phyloP scores from a whole-genome alignment of 805 yeast genomes.

The Saccharomycopsis microspora region DNA sequence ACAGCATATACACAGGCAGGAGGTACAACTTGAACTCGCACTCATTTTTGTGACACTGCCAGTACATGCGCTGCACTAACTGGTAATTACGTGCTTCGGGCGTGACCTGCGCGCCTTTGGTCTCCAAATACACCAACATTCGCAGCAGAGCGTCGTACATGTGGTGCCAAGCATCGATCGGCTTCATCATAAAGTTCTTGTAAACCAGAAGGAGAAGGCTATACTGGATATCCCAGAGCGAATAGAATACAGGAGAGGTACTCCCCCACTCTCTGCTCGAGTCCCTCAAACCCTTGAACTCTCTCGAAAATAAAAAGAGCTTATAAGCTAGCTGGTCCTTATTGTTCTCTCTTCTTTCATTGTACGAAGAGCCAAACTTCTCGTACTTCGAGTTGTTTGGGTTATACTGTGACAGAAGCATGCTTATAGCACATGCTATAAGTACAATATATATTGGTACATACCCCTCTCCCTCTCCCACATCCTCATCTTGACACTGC shows the following conservation, averaged over 20 bases:
- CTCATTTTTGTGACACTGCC: constrained; percentile 16
- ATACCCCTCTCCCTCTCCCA: neutral
- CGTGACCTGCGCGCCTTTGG: neutral
- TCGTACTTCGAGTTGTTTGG: constrained; percentile 5
- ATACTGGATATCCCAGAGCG: constrained; percentile 15
- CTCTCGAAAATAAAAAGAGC: constrained; percentile 7
- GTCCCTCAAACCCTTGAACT: neutral
- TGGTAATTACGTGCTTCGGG: constrained; percentile 1
- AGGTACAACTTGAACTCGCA: constrained; percentile 13
- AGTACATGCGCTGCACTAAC: constrained; percentile 12
- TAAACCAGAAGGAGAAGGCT: constrained; percentile 9
- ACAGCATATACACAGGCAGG: constrained; percentile 12
- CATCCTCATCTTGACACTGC: neutral
- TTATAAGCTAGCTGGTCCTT: constrained; percentile 6
- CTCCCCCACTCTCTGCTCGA: neutral
- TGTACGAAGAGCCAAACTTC: constrained; percentile 4
- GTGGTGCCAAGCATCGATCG: constrained; percentile 15
- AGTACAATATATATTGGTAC: constrained; percentile 9
- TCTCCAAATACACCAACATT: constrained; percentile 11
- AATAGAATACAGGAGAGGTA: constrained; percentile 4
- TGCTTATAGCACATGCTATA: constrained; percentile 2
- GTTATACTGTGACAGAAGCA: constrained; percentile 9
- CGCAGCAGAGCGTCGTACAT: constrained; percentile 10
- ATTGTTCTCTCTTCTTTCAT: constrained; percentile 4
- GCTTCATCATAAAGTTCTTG: constrained; percentile 15